Conservation (phyloP, 2,329 filamentous ascomycete genomes). For the Biscogniauxia sp. region DNA sequence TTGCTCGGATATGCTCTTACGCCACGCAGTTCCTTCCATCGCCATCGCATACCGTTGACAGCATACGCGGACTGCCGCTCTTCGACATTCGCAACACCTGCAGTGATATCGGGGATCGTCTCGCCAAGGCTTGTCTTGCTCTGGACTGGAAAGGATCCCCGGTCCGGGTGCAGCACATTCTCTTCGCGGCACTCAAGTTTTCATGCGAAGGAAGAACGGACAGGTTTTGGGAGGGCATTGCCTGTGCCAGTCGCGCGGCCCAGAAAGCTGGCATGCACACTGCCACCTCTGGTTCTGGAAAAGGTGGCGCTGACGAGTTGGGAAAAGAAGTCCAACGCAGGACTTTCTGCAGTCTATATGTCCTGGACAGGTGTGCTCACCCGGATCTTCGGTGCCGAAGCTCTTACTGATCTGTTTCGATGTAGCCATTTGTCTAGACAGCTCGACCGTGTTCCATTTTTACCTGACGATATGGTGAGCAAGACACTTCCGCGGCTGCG, state of each 20-base stretch:
- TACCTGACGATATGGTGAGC: not conserved
- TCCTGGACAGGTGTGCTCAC: conserved; percentile 8
- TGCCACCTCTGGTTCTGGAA: not conserved
- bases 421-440: conserved; percentile 4
- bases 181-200: conserved; percentile 6
- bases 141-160: conserved; percentile 9
- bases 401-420: not conserved
- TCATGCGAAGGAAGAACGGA: conserved; percentile 6
- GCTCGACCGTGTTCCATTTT: not conserved
- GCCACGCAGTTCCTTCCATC: conserved; percentile 17
- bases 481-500: conserved; percentile 5
- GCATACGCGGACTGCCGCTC: conserved; percentile 9
- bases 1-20: conserved; percentile 14
- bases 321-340: conserved; percentile 14
- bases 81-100: conserved; percentile 10
- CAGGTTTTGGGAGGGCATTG: conserved; percentile 8
- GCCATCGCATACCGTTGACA: conserved; percentile 6
- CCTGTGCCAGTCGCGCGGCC: conserved; percentile 4
- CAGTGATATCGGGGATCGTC: conserved; percentile 1
- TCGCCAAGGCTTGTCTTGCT: not conserved
- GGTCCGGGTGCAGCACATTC: conserved; percentile 14
- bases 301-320: conserved; percentile 2
- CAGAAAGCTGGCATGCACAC: conserved; percentile 10
- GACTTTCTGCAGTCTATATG: conserved; percentile 15
- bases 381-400: too few relatives aligned